Evolutionary conservation across 2,329 filamentous ascomycete genomes (phyloP).

Genomic region (Diaporthe australafricana): DNA sequence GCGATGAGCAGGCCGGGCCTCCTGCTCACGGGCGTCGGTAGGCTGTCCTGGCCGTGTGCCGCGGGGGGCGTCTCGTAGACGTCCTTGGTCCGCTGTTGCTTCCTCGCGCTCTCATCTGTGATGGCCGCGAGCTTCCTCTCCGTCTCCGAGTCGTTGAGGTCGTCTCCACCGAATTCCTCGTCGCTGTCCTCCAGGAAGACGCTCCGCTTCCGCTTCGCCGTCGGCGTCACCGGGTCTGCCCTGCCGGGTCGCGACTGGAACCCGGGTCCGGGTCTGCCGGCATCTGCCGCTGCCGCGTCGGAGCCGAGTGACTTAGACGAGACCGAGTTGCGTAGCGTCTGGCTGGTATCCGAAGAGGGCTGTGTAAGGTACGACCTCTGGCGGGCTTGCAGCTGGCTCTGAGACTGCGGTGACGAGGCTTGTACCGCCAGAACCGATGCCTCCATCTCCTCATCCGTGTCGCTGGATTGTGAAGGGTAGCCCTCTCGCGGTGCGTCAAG

Average conservation of each 20-base stretch:
- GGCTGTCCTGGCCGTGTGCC: constrained; percentile 37
- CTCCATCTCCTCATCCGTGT: constrained; percentile 30
- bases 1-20: constrained; percentile 34
- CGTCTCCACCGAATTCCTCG: constrained; percentile 44
- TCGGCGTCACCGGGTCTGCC: constrained; percentile 30
- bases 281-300: not conserved
- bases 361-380: constrained; percentile 6
- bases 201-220: constrained; percentile 47
- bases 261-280: not conserved
- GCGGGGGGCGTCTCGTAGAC: constrained; percentile 45
- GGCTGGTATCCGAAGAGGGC: not conserved
- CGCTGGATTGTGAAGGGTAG: not conserved
- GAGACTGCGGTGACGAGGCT: not conserved
- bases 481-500: constrained; percentile 6
- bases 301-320: not conserved
- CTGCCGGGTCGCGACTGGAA: not conserved
- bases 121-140: constrained; percentile 51
- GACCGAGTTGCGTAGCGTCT: constrained; percentile 14
- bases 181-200: constrained; percentile 40
- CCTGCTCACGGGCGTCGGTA: constrained; percentile 47
- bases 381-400: not conserved
- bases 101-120: constrained; percentile 50
- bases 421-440: not conserved
- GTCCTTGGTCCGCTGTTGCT: constrained; percentile 35
- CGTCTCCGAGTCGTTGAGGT: constrained; percentile 52